Evolutionary conservation across 768 basidiomycete genomes (phyloP).

Genomic region (Pulveroboletus frians): DNA sequence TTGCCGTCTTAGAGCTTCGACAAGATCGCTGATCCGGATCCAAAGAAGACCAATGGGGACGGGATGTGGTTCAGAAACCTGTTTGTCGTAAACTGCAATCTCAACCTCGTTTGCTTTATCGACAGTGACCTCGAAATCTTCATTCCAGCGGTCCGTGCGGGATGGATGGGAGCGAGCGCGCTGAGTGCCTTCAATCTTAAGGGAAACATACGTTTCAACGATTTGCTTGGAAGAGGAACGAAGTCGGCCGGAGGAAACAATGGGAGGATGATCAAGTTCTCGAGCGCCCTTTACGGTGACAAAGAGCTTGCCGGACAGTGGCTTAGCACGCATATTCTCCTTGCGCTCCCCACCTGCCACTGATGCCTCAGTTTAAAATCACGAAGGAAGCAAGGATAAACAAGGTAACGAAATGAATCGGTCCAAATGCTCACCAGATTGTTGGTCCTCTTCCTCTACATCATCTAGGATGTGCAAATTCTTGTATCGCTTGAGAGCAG

Average conservation of each 20-base stretch:
- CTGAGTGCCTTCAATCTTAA: constrained; percentile 95
- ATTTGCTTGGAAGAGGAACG: constrained; percentile 76
- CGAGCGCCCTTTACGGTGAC: constrained; percentile 86
- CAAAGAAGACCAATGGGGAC: constrained; percentile 92
- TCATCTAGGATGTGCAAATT: constrained; percentile 91
- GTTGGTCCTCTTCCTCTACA: constrained; percentile 81
- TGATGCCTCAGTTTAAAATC: constrained; percentile 32
- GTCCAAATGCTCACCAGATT: constrained; percentile 37
- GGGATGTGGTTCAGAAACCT: constrained; percentile 71
- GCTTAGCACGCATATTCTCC: constrained; percentile 89
- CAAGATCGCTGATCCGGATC: constrained; percentile 90
- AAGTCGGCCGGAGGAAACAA: constrained; percentile 51
- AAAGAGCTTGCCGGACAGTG: constrained; percentile 86
- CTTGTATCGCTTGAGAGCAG: constrained; percentile 94
- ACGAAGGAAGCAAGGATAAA: neutral
- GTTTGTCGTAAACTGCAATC: constrained; percentile 92
- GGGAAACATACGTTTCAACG: constrained; percentile 82
- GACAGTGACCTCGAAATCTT: constrained; percentile 92
- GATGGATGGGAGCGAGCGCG: constrained; percentile 88
- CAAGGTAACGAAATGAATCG: neutral
- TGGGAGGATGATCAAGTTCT: constrained; percentile 91
- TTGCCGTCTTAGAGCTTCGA: constrained; percentile 88
- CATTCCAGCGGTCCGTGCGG: constrained; percentile 95
- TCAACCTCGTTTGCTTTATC: constrained; percentile 99
- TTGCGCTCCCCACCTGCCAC: constrained; percentile 81